Conservation (phyloP, 2,329 filamentous ascomycete genomes). For the Xylaria sp. region DNA sequence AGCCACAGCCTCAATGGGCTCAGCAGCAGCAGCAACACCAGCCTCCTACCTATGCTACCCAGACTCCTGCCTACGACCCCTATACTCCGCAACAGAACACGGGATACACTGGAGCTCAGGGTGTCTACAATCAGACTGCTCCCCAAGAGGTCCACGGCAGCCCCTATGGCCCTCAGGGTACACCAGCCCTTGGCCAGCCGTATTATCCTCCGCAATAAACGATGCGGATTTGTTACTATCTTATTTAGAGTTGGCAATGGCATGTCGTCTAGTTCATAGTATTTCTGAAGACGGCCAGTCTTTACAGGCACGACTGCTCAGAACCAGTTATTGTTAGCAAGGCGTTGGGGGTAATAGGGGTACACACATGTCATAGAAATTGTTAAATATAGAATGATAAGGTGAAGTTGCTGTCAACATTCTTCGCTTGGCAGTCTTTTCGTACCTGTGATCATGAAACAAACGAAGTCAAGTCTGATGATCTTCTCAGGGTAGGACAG, state of each 20-base stretch:
- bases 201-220: slow-evolving; percentile 41
- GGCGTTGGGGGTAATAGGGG: slow-evolving; percentile 27
- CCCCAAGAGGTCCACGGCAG: slow-evolving; percentile 26
- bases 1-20: slow-evolving; percentile 39
- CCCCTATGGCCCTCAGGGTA: slow-evolving; percentile 37
- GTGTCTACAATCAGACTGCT: slow-evolving; percentile 34
- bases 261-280: not conserved
- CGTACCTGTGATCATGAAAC: not conserved
- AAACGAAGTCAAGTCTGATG: not conserved
- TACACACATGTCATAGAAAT: slow-evolving; percentile 10
- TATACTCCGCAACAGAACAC: slow-evolving; percentile 41
- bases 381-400: not conserved
- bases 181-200: slow-evolving; percentile 41
- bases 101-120: slow-evolving; percentile 38
- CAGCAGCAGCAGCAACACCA: slow-evolving; percentile 39
- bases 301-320: slow-evolving; percentile 5
- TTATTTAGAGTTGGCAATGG: not conserved
- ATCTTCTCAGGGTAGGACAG: not conserved
- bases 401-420: not conserved
- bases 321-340: slow-evolving; percentile 13
- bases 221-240: not conserved
- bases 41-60: slow-evolving; percentile 19
- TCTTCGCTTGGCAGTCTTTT: not conserved
- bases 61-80: slow-evolving; percentile 32
- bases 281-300: not conserved